These are phyloP conservation scores for Clonostachys rhizophaga DNA, from an alignment of 2,329 filamentous ascomycete species.

Conservation along the genomic window DNA sequence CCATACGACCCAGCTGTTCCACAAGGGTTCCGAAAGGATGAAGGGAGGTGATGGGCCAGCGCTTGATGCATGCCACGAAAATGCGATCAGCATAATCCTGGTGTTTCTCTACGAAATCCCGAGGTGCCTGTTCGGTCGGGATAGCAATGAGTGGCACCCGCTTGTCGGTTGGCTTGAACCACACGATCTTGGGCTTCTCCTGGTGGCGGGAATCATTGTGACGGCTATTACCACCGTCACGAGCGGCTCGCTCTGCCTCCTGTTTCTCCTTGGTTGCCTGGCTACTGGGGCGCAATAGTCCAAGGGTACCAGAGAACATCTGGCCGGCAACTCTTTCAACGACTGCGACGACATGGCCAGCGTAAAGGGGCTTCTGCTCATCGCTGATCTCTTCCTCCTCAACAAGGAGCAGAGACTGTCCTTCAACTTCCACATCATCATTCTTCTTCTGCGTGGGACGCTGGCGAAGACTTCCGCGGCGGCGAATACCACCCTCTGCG, in stretches of 20 bases:
- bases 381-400: conserved; percentile 99
- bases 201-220: conserved; percentile 75
- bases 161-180: conserved; percentile 99
- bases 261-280: conserved; percentile 99
- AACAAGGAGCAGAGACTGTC: conserved; percentile 91
- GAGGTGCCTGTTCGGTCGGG: conserved; percentile 93
- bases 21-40: conserved; percentile 97
- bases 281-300: conserved; percentile 89
- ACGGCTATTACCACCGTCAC: conserved; percentile 70
- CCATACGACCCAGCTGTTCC: conserved; percentile 95
- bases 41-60: conserved; percentile 99
- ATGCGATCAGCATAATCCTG: conserved; percentile 97
- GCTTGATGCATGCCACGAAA: conserved; percentile 98
- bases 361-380: conserved; percentile 95
- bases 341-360: conserved; percentile 94
- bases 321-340: conserved; percentile 95
- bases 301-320: conserved; percentile 97
- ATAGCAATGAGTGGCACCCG: conserved; percentile 97
- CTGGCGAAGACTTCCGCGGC: conserved; percentile 92
- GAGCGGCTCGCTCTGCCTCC: conserved; percentile 88
- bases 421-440: conserved; percentile 97
- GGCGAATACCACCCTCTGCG: conserved; percentile 79
- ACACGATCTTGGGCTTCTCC: conserved; percentile 99
- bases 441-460: conserved; percentile 99
- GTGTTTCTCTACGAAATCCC: conserved; percentile 97